Evolutionary conservation across 2,329 filamentous ascomycete species (phyloP), one percentile per base, ranked within the genome.

Genomic region (Beauveria australis): DNA sequence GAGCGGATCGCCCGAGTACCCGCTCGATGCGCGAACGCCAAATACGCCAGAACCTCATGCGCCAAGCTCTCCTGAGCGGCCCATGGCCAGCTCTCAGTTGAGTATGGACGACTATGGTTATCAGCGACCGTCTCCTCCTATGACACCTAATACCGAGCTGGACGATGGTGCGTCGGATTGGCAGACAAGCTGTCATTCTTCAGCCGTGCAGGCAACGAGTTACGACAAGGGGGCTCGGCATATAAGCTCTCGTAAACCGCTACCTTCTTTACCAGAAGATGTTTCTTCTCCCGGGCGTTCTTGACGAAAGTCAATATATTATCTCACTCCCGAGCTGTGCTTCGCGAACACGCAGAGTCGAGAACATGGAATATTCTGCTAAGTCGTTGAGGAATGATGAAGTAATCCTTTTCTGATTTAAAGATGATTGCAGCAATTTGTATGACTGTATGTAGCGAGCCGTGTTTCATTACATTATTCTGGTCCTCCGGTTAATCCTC

Each of bases 191-290:
- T 33, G 67, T n/a, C 65, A 65, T 44, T 49, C 62, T 22, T 53
- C 65, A 19, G 63, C 63, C 8, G 63, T 65, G 18, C 66, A 47
- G 28, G 40, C 43, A 41, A 59, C 49, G 26, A 33, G 9, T n/a
- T 49, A 26, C n/a, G 61, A 51, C 47, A 57, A 22, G n/a, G 51
- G 26, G 54, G 58, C 44, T 40, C 66, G 66, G 33, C 66, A 67
- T 7, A 64, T 60, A 10, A 68, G 66, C 26, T 64, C 70, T 14
- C 72, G 76, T 43, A 79, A 79, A 61, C 77, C 77, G 3, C 67
- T 80, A 2, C 78, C 75, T 53, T 74, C 75, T 26, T 67, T 78
- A 46, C 76, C 75, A 3, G 72, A 75, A 63, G 71, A 76, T 60
- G 67, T 69, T 28, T 64, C 59, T 16, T 64, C 63, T 30, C 61